Evolutionary conservation across 2,329 filamentous ascomycete genomes (phyloP), one percentile per base, ranked within the genome.

Genomic region (Stachybotrys chlorohalonatus): DNA sequence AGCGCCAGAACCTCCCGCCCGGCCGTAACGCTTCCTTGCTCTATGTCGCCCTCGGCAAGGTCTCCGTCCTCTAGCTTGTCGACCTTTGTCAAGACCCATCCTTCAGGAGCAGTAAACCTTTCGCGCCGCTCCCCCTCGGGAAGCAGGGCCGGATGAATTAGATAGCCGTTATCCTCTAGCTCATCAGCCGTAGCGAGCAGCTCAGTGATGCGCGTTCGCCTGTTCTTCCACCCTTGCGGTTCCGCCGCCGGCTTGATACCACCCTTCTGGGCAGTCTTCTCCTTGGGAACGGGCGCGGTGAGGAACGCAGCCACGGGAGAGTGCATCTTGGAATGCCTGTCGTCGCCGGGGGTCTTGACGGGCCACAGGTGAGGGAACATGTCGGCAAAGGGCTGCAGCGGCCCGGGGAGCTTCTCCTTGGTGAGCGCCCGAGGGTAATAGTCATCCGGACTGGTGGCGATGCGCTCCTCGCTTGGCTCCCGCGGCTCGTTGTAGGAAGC

Each of bases 341-440:
- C 87, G 67, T 97, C 93, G 5, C 92, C 94, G 3, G 90, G 89
- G 0, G 90, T 88, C 66, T 84, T 88, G 55, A 96, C 83, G 9
- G 92, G 93, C 91, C 94, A 96, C 46, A 96, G 74, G 63, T 94
- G 87, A 8, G 85, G 78, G 60, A 99, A 97, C 67, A 96, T 89
- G 56, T 89, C 83, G 47, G 87, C 84, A 56, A 96, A 82, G 1
- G 85, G 83, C 65, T 83, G 75, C 45, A 90, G 63, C 11, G 78
- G 74, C 17, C 74, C 67, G 1, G 83, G 76, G 24, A 86, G 68
- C 30, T 71, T 69, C 2, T 81, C 77, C 55, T 72, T 72, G 45
- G 74, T 72, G 31, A 87, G 72, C 16, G 71, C 63, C 16, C 75
- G 76, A 1, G 82, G 84, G 62, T 82, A 81, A 66, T 81, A 85